Base-by-base conservation (phyloP, 768 basidiomycete genomes). In the Hericium rajendrae region DNA sequence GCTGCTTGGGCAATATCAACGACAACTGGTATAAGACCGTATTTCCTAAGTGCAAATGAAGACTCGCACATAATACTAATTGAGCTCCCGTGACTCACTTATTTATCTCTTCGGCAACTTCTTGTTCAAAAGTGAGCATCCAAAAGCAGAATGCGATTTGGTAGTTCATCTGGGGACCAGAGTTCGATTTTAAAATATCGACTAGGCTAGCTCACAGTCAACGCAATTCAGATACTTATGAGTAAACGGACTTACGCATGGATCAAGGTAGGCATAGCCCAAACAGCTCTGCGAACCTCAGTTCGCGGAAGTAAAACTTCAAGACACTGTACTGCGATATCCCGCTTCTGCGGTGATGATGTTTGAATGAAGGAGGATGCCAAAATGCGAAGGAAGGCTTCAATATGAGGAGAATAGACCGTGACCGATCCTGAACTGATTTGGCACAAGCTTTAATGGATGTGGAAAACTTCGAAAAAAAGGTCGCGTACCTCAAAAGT, bases 111-210 rank as follows among this genome's bases (percentile, higher is more conserved):
- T 88, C 83, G 1, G 94, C 89, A 32, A 97, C 78, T 39, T 85
- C 80, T 64, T 83, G 78, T 67, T 99, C 93, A 61, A 97, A 99
- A 0, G 93, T 89, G 56, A 98, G 73, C 53, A 97, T 74, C 97
- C 97, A 99, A 60, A 97, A 75, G 69, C 91, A 95, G 68, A 92
- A 90, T 24, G 83, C 83, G 46, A 94, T 84, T 76, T 97, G 94
- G 68, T 98, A 99, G 73, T 83, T 88, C 84, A 95, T 91, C 72
- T 99, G 97, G 18, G 94, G 91, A 20, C 85, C 83, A 15, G 90
- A 85, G 60, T 83, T 88, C 54, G 84, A 77, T 65, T 85, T 86
- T 56, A 97, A 75, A 24, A 91, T 87, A 32, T 94, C 89, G 5
- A 94, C 80, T 48, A 97, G 76, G 20, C 93, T 95, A 64, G 18